Conservation (phyloP, 2,329 filamentous ascomycete species). For the Fusarium caatingaense region DNA sequence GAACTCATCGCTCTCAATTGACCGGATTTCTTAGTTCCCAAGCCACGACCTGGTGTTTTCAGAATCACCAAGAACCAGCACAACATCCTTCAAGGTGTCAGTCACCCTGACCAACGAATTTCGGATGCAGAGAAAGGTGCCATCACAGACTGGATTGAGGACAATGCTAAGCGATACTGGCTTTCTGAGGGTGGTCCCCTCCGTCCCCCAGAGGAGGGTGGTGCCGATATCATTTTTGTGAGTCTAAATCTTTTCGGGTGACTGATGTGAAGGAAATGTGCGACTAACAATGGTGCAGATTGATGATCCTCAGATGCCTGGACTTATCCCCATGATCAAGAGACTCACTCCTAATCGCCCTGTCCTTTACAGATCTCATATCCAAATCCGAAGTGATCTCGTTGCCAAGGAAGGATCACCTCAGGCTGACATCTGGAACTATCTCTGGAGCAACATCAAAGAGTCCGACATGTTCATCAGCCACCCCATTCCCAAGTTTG, state of each 20-base stretch:
- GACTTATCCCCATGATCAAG: constrained; percentile 80
- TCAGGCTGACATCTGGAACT: constrained; percentile 79
- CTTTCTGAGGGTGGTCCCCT: constrained; percentile 75
- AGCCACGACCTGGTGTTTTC: constrained; percentile 82
- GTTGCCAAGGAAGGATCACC: constrained; percentile 71
- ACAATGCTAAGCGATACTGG: constrained; percentile 83
- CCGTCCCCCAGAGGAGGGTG: constrained; percentile 71
- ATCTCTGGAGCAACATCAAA: constrained; percentile 78
- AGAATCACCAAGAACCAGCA: constrained; percentile 88
- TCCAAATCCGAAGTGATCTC: constrained; percentile 82
- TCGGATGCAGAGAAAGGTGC: constrained; percentile 68
- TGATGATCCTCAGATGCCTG: constrained; percentile 88
- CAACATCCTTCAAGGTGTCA: constrained; percentile 87
- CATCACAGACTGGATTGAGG: constrained; percentile 77
- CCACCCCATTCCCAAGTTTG: constrained; percentile 81
- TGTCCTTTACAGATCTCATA: constrained; percentile 84
- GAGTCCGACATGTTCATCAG: constrained; percentile 82
- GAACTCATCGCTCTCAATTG: fast-evolving
- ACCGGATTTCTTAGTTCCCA: constrained; percentile 67
- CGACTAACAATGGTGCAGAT: constrained; percentile 57
- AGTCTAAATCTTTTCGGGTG: constrained; percentile 40
- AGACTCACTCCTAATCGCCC: constrained; percentile 76
- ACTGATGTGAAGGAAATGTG: neutral
- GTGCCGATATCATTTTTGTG: constrained; percentile 78
- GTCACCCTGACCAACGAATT: constrained; percentile 72